These are phyloP conservation scores for Crithidia thermophila DNA, from an alignment of 208 protist species.

Conservation along the genomic window DNA sequence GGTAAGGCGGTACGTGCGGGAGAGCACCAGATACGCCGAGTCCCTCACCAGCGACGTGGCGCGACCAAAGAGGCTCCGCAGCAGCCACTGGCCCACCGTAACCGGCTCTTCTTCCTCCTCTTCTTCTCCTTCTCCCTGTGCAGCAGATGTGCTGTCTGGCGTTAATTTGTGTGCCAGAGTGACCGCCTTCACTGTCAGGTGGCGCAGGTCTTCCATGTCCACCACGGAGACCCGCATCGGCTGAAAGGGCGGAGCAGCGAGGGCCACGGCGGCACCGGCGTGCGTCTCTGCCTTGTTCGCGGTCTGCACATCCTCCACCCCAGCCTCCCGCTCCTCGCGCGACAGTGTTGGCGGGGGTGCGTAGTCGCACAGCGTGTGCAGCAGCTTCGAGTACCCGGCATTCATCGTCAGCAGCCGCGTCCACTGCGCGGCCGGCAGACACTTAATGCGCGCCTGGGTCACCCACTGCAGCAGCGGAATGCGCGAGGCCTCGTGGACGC, in stretches of 20 bases:
- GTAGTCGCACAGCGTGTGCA: conserved; percentile 1
- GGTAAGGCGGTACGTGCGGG: conserved; percentile 4
- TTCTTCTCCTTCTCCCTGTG: no score
- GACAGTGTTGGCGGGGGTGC: neutral
- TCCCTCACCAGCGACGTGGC: neutral
- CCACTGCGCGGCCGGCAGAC: conserved; percentile 19
- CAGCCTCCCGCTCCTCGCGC: conserved; percentile 18
- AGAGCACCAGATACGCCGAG: conserved; percentile 21
- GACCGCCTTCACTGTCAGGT: conserved; percentile 4
- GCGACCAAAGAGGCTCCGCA: conserved; percentile 20
- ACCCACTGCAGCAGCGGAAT: conserved; percentile 46
- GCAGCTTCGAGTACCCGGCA: conserved; percentile 3
- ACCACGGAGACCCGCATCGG: conserved; percentile 12
- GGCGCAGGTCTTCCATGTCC: conserved; percentile 12
- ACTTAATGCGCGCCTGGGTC: conserved; percentile 25
- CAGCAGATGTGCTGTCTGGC: neutral
- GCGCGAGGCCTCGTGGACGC: conserved; percentile 29
- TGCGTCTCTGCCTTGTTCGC: neutral
- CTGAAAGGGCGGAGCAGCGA: conserved; percentile 5
- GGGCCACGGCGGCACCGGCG: neutral
- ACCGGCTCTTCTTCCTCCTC: neutral
- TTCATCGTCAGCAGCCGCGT: conserved; percentile 14
- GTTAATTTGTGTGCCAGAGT: conserved; percentile 3
- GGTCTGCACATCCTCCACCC: neutral
- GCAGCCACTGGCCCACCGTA: conserved; percentile 10